These are phyloP conservation scores for Naegleria gruberi DNA, from an alignment of 208 protist species.

Conservation along the genomic window DNA sequence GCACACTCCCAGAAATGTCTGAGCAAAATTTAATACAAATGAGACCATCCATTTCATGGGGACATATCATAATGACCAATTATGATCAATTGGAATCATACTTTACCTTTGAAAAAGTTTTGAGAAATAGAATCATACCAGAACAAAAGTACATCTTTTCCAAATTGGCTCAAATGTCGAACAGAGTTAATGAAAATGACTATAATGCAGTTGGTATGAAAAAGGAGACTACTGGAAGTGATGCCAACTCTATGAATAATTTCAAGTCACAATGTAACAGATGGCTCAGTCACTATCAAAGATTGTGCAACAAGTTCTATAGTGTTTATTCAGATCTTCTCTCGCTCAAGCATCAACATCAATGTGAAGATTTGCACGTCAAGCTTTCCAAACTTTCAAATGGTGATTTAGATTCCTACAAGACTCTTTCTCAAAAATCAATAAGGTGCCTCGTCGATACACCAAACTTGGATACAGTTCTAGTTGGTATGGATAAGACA, in stretches of 20 bases:
- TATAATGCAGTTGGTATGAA: neutral
- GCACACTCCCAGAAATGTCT: neutral
- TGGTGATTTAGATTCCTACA: neutral
- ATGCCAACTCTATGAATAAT: neutral
- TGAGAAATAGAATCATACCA: constrained; percentile 1
- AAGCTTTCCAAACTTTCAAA: neutral
- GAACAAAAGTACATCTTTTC: neutral
- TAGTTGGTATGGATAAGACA: neutral
- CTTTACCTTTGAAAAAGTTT: neutral
- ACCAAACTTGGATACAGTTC: neutral
- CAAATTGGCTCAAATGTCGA: neutral
- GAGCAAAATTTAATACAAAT: neutral
- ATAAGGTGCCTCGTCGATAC: neutral
- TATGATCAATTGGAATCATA: constrained; percentile 4
- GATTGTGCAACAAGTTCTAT: neutral
- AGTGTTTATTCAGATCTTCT: neutral
- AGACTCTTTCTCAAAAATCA: neutral
- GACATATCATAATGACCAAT: neutral
- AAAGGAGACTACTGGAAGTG: neutral
- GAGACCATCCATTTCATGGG: neutral
- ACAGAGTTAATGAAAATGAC: neutral
- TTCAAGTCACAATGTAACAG: neutral
- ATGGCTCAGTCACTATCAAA: neutral
- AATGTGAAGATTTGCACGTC: neutral
- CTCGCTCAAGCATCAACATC: neutral